Percentiles rank a stretch among this genome's conserved stretches.
Conservation (phyloP, 108 stramenopile genomes). For the Parmales sp. region DNA sequence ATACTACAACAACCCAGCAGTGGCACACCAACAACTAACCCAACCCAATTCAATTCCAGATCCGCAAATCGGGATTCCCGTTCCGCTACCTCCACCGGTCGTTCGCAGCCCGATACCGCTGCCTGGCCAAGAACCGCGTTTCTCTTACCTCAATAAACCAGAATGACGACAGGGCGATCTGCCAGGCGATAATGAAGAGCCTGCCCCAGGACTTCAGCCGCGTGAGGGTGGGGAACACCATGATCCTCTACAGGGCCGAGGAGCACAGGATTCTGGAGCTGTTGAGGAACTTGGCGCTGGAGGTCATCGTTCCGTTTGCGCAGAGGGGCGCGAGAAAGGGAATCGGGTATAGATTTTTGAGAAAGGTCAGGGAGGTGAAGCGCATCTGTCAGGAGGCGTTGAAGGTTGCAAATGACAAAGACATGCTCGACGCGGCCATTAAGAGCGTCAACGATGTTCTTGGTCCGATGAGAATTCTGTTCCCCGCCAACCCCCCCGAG, state of each 20-base stretch:
- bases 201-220: constrained; percentile 31
- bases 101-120: constrained; percentile 18
- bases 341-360: constrained; percentile 15
- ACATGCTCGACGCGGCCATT: constrained; percentile 16
- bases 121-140: constrained; percentile 17
- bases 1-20: too few relatives aligned
- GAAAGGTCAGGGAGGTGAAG: not conserved
- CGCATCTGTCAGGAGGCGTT: not conserved
- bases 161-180: not conserved
- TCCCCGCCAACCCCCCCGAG: constrained; percentile 4
- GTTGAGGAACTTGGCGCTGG: constrained; percentile 38
- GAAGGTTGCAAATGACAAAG: constrained; percentile 8
- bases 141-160: not conserved
- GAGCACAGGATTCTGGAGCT: constrained; percentile 45
- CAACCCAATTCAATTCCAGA: too few relatives aligned
- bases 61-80: constrained; percentile 27
- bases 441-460: not conserved
- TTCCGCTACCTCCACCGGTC: constrained; percentile 16
- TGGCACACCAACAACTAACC: too few relatives aligned
- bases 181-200: constrained; percentile 10
- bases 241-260: constrained; percentile 43
- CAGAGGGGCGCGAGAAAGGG: constrained; percentile 26
- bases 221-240: constrained; percentile 37
- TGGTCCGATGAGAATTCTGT: constrained; percentile 14
- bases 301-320: constrained; percentile 30